A percentile compares a stretch with the other conserved stretches of the same genome.
Evolutionary conservation across 2,329 filamentous ascomycete species (phyloP).

Genomic region (Arthrobotrys megalospora): DNA sequence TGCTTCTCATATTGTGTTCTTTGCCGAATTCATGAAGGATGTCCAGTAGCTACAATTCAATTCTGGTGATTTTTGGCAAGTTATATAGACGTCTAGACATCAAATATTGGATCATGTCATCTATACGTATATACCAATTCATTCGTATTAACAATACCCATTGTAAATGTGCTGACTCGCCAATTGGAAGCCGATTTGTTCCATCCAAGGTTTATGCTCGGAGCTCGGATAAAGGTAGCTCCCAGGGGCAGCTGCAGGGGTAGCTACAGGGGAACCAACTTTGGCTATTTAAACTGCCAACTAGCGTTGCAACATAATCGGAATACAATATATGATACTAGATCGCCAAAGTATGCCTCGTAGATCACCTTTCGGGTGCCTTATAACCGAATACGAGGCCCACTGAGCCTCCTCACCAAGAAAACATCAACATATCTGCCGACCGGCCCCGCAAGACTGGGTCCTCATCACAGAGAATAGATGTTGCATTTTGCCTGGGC

Average conservation of each 20-base stretch:
- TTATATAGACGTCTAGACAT: slow-evolving; percentile 12
- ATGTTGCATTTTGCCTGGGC: slow-evolving; percentile 10
- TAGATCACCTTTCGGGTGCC: slow-evolving; percentile 16
- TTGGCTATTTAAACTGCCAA: slow-evolving; percentile 14
- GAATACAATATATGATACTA: not conserved
- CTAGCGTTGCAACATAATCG: slow-evolving; percentile 3
- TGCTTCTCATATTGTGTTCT: slow-evolving; percentile 13
- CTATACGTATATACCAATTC: not conserved
- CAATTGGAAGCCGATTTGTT: not conserved
- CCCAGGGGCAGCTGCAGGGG: slow-evolving; percentile 17
- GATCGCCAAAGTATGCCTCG: slow-evolving; percentile 14
- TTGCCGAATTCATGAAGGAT: not conserved
- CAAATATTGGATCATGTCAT: not conserved
- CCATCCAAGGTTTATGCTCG: slow-evolving; percentile 4
- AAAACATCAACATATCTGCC: slow-evolving; percentile 10
- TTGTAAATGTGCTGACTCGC: not conserved
- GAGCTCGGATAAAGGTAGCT: slow-evolving; percentile 16
- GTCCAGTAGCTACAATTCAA: not conserved
- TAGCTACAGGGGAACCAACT: slow-evolving; percentile 2
- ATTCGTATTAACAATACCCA: not conserved
- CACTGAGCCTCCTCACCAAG: slow-evolving; percentile 1
- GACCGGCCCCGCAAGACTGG: not conserved
- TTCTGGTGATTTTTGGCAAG: not conserved
- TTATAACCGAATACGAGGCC: slow-evolving; percentile 23
- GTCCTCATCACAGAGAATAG: not conserved